Evolutionary conservation across 768 basidiomycete genomes (phyloP).

Genomic region (Rubroboletus satanas): DNA sequence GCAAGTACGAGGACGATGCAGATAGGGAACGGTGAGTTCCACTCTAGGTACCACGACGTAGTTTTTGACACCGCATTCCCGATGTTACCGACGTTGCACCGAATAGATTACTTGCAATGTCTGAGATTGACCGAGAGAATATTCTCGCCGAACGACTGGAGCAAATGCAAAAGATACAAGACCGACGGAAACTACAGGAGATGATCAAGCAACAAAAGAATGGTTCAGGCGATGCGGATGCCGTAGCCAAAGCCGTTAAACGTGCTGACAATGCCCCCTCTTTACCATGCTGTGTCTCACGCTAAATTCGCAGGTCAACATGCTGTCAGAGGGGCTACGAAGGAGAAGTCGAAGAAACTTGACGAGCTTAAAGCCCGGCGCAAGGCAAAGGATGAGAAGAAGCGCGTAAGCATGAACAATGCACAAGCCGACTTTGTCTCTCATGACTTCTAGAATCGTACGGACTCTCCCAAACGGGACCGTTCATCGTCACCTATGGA

Average conservation of each 20-base stretch:
- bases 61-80: conserved; percentile 24
- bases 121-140: conserved; percentile 87
- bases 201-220: conserved; percentile 66
- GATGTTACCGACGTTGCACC: conserved; percentile 5
- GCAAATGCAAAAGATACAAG: conserved; percentile 70
- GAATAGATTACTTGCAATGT: conserved; percentile 68
- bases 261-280: conserved; percentile 43
- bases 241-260: conserved; percentile 70
- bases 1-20: conserved; percentile 80
- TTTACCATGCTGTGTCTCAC: conserved; percentile 7
- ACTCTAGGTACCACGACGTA: conserved; percentile 24
- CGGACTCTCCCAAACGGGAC: conserved; percentile 60
- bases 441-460: conserved; percentile 38
- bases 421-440: background rate
- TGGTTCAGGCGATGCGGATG: conserved; percentile 48
- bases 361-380: conserved; percentile 85
- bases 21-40: conserved; percentile 75
- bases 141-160: conserved; percentile 79
- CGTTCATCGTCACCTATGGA: conserved; percentile 80
- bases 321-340: conserved; percentile 65
- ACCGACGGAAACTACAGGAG: conserved; percentile 66
- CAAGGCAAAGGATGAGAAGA: conserved; percentile 86
- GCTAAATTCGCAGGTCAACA: conserved; percentile 57
- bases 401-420: conserved; percentile 51
- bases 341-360: conserved; percentile 74